phyloP scores from a whole-genome alignment of 2,329 filamentous ascomycete genomes.

The Acrodontium crateriforme region DNA sequence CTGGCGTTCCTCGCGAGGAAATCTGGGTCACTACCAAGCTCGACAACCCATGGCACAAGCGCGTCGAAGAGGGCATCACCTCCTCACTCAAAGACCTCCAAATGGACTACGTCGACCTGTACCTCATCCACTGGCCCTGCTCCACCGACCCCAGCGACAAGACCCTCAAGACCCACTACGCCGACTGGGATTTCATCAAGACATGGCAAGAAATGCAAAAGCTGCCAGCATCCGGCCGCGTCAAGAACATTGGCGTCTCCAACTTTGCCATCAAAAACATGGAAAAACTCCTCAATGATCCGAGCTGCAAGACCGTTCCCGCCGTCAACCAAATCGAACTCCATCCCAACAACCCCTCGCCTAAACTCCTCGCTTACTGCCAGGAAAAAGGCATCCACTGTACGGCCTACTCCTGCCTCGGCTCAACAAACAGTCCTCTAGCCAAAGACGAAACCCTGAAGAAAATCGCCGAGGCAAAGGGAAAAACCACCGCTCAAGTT shows the following conservation, averaged over 20 bases:
- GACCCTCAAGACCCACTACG: constrained; percentile 53
- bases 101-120: constrained; percentile 54
- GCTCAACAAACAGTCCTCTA: constrained; percentile 55
- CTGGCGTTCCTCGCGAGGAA: constrained; percentile 49
- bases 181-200: constrained; percentile 71
- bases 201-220: constrained; percentile 42
- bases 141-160: constrained; percentile 48
- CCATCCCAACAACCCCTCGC: constrained; percentile 69
- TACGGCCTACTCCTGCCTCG: constrained; percentile 63
- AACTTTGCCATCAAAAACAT: constrained; percentile 76
- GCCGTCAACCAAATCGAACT: constrained; percentile 75
- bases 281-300: constrained; percentile 55
- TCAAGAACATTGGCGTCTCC: constrained; percentile 61
- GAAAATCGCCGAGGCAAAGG: constrained; percentile 46
- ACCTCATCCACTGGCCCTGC: constrained; percentile 60
- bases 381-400: constrained; percentile 59
- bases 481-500: constrained; percentile 60
- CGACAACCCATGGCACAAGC: constrained; percentile 65
- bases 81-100: constrained; percentile 47
- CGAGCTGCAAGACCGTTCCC: constrained; percentile 46
- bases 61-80: constrained; percentile 48
- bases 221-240: constrained; percentile 54
- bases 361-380: constrained; percentile 62
- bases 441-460: constrained; percentile 52
- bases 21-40: constrained; percentile 74